A percentile compares a stretch with the other conserved stretches of the same genome.
phyloP scores from a whole-genome alignment of 306 rosid species.

The Lotus japonicus region DNA sequence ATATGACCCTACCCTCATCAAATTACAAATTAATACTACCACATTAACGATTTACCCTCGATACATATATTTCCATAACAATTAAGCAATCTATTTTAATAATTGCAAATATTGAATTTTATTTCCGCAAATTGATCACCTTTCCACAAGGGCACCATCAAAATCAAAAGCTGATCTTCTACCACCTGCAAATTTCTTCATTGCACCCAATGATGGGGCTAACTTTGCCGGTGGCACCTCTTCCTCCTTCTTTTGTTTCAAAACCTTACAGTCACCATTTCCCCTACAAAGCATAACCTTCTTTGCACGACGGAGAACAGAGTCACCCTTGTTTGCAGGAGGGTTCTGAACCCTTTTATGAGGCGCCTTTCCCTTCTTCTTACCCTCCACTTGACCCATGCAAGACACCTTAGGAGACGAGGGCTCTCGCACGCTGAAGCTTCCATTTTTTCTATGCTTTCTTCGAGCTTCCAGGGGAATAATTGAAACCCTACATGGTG shows the following conservation, averaged over 20 bases:
- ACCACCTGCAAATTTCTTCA: slow-evolving; percentile 23
- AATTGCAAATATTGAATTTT: too few species aligned
- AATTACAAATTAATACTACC: too few species aligned
- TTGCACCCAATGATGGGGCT: slow-evolving; percentile 21
- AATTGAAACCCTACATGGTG: not conserved
- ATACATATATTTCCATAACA: too few species aligned
- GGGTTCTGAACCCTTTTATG: too few species aligned
- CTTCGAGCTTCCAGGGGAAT: slow-evolving; percentile 36
- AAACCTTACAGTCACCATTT: not conserved
- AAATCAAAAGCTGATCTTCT: slow-evolving; percentile 14
- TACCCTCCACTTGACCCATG: too few species aligned
- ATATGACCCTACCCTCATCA: too few species aligned
- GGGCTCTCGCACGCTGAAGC: not conserved
- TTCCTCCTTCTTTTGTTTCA: not conserved
- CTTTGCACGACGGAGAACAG: not conserved
- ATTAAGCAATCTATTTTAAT: too few species aligned
- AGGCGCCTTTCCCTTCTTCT: too few species aligned
- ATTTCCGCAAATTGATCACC: not conserved
- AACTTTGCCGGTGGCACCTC: not conserved
- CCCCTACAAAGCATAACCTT: not conserved
- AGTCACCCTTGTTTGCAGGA: too few species aligned
- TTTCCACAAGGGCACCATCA: not conserved
- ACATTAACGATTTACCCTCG: too few species aligned
- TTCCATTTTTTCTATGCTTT: not conserved
- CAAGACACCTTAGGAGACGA: too few species aligned